phyloP scores from a whole-genome alignment of 2,329 filamentous ascomycete species.

The Aspergillus tanneri region DNA sequence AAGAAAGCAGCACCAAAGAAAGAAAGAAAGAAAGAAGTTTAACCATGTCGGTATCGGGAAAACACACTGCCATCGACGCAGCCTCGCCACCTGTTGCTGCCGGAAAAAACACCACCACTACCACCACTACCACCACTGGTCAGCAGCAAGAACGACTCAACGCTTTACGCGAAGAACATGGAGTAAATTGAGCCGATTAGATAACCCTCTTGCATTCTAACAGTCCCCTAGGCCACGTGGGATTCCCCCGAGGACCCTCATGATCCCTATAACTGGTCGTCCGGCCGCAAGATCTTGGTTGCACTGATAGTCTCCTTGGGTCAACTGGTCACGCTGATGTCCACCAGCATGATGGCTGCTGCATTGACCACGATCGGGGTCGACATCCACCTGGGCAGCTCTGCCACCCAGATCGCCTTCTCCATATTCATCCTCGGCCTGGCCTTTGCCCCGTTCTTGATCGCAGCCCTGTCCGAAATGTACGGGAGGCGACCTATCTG shows the following conservation, averaged over 20 bases:
- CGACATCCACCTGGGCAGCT: neutral
- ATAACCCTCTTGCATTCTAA: too few relatives aligned
- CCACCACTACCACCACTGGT: too few relatives aligned
- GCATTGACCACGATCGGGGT: constrained; percentile 1
- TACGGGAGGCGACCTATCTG: constrained; percentile 2
- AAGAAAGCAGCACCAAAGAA: too few relatives aligned
- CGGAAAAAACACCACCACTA: too few relatives aligned
- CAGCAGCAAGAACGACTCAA: too few relatives aligned
- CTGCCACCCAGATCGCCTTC: neutral
- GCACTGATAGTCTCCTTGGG: constrained; percentile 1
- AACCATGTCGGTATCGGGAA: too few relatives aligned
- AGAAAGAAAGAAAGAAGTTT: too few relatives aligned
- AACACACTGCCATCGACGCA: too few relatives aligned
- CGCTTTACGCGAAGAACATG: too few relatives aligned
- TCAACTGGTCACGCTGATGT: constrained; percentile 4
- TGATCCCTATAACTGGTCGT: constrained; percentile 5
- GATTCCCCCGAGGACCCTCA: constrained; percentile 2
- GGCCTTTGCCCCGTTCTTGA: constrained; percentile 2
- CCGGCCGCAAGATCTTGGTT: constrained; percentile 1
- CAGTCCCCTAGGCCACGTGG: constrained; percentile 5
- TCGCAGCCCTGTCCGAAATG: constrained; percentile 6
- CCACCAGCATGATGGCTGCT: constrained; percentile 8
- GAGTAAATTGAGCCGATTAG: too few relatives aligned
- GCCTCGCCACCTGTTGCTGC: too few relatives aligned
- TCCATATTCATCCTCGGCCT: constrained; percentile 4